A percentile compares a stretch with the other conserved stretches of the same genome.
Evolutionary conservation across 345 rosid genomes (phyloP).

Genomic region (Rubroshorea leprosula): DNA sequence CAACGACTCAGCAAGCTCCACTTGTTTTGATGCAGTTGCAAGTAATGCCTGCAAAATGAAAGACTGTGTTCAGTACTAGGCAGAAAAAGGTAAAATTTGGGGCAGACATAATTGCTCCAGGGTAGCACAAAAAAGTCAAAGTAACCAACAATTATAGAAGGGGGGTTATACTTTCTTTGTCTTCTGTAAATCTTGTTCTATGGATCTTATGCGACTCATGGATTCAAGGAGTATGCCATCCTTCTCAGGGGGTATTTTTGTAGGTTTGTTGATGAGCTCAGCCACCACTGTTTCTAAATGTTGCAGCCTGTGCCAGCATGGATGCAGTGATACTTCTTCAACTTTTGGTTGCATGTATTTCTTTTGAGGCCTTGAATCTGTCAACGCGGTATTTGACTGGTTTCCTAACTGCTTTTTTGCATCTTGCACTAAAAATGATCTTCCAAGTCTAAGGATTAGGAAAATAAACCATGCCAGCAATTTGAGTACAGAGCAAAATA

Average conservation of each 20-base stretch:
- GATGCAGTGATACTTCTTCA: slow-evolving; percentile 47
- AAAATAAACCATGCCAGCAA: slow-evolving; percentile 46
- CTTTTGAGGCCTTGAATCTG: slow-evolving; percentile 32
- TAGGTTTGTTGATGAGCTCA: slow-evolving; percentile 56
- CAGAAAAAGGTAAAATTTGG: background rate
- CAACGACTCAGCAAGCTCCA: slow-evolving; percentile 79
- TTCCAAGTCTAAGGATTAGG: slow-evolving; percentile 38
- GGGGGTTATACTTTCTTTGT: slow-evolving; percentile 59
- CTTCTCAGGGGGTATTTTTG: slow-evolving; percentile 80
- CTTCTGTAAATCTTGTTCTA: slow-evolving; percentile 83
- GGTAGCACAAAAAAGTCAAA: background rate
- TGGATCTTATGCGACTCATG: slow-evolving; percentile 66
- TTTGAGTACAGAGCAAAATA: slow-evolving; percentile 38
- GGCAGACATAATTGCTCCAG: background rate
- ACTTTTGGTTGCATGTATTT: slow-evolving; percentile 26
- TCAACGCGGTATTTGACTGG: slow-evolving; percentile 28
- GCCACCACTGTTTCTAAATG: slow-evolving; percentile 62
- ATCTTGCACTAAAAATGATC: slow-evolving; percentile 28
- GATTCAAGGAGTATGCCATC: slow-evolving; percentile 83
- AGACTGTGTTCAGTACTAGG: slow-evolving; percentile 8
- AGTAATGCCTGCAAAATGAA: slow-evolving; percentile 58
- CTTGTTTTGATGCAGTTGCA: slow-evolving; percentile 86
- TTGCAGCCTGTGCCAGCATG: slow-evolving; percentile 85
- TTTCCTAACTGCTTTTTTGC: slow-evolving; percentile 30
- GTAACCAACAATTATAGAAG: background rate